These are phyloP conservation scores for Aspergillus wentii DNA, from an alignment of 495 filamentous ascomycete genomes.

Conservation along the genomic window DNA sequence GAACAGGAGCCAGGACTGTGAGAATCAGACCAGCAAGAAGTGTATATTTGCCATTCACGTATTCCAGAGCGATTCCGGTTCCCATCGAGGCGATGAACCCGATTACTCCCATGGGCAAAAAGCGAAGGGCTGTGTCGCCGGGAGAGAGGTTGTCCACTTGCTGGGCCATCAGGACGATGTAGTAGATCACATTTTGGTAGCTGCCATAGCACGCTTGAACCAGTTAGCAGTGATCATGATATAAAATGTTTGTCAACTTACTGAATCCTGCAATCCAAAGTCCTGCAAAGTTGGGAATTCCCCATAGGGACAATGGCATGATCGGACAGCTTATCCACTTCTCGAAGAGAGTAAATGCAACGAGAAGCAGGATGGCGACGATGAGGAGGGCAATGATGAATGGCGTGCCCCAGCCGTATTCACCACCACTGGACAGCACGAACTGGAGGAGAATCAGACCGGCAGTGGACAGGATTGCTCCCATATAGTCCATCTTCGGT, in stretches of 20 bases:
- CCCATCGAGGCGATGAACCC: constrained; percentile 31
- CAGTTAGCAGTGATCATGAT: constrained; percentile 9
- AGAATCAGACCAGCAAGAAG: constrained; percentile 24
- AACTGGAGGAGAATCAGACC: constrained; percentile 35
- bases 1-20: constrained; percentile 26
- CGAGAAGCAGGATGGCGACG: constrained; percentile 32
- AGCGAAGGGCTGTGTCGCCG: constrained; percentile 30
- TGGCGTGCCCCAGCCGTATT: constrained; percentile 41
- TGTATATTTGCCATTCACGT: constrained; percentile 31
- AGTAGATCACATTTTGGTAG: constrained; percentile 36
- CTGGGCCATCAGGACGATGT: constrained; percentile 33
- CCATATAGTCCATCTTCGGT: constrained; percentile 28
- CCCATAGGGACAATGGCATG: constrained; percentile 32
- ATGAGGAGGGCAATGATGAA: constrained; percentile 44
- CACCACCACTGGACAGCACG: constrained; percentile 29
- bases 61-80: constrained; percentile 30
- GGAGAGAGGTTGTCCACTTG: constrained; percentile 26
- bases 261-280: constrained; percentile 35
- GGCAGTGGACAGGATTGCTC: constrained; percentile 26
- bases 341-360: constrained; percentile 29
- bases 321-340: constrained; percentile 29
- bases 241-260: constrained; percentile 10
- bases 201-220: constrained; percentile 29
- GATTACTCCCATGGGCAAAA: constrained; percentile 31
- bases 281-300: constrained; percentile 31